These are phyloP conservation scores for Aureococcus anophagefferens DNA, from an alignment of 108 stramenopile genomes.

Conservation along the genomic window DNA sequence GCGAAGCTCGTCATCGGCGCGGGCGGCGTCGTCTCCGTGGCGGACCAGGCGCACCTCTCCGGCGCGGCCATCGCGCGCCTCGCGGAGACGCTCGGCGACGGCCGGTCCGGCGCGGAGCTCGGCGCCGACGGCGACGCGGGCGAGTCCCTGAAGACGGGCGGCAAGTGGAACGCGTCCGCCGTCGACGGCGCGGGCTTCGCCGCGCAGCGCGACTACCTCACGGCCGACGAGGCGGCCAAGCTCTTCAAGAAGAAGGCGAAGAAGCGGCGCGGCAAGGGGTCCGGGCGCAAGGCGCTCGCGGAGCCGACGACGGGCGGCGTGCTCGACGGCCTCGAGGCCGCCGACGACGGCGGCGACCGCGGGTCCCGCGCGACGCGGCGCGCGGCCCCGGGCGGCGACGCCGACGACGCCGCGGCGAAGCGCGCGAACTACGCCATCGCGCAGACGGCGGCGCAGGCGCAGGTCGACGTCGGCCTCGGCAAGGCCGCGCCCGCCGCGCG, in stretches of 20 bases:
- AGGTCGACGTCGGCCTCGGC: neutral
- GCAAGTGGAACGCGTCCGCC: conserved; percentile 37
- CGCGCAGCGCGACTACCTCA: conserved; percentile 62
- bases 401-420: conserved; percentile 25
- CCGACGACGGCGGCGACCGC: conserved; percentile 50
- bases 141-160: conserved; percentile 19
- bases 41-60: conserved; percentile 6
- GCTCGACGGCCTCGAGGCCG: conserved; percentile 15
- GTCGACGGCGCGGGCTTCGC: conserved; percentile 2
- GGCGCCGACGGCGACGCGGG: conserved; percentile 14
- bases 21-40: neutral
- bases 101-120: conserved; percentile 21
- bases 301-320: conserved; percentile 8
- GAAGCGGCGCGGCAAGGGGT: conserved; percentile 45
- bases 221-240: conserved; percentile 42
- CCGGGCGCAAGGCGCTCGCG: conserved; percentile 39
- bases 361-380: conserved; percentile 34
- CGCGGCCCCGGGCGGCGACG: conserved; percentile 21
- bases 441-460: conserved; percentile 2
- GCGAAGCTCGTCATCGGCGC: neutral
- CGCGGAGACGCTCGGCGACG: conserved; percentile 4
- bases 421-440: neutral
- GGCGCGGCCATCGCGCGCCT: neutral
- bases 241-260: conserved; percentile 34
- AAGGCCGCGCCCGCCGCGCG: neutral